These are phyloP conservation scores for Phytophthora sojae DNA, from an alignment of 352 stramenopile genomes.

Conservation along the genomic window DNA sequence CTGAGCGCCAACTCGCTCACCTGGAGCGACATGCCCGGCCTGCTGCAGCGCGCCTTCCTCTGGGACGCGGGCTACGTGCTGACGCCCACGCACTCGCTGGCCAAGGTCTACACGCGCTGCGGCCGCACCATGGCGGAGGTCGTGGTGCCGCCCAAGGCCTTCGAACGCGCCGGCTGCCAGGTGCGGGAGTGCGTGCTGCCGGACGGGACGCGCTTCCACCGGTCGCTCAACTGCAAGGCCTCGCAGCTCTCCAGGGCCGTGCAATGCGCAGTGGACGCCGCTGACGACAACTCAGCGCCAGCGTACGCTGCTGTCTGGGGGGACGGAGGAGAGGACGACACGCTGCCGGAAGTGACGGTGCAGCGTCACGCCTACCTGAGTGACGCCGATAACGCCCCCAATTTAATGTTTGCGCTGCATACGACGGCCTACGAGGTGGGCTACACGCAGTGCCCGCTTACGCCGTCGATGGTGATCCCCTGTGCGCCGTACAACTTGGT, in stretches of 20 bases:
- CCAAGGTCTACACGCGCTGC: conserved; percentile 69
- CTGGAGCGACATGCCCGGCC: conserved; percentile 58
- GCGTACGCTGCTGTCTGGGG: conserved; percentile 65
- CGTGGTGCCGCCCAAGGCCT: conserved; percentile 62
- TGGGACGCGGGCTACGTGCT: conserved; percentile 77
- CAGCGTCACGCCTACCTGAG: conserved; percentile 56
- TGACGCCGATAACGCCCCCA: conserved; percentile 26
- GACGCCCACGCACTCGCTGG: conserved; percentile 38
- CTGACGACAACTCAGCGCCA: conserved; percentile 34
- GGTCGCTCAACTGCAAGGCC: conserved; percentile 53
- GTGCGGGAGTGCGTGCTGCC: conserved; percentile 28
- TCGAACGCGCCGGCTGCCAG: conserved; percentile 59
- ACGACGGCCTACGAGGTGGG: conserved; percentile 50
- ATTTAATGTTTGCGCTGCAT: conserved; percentile 71
- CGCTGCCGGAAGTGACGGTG: conserved; percentile 57
- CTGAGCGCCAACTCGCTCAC: conserved; percentile 47
- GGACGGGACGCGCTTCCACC: conserved; percentile 46
- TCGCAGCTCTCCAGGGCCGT: conserved; percentile 48
- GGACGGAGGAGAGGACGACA: conserved; percentile 59
- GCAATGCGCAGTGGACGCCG: conserved; percentile 63
- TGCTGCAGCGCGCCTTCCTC: conserved; percentile 71
- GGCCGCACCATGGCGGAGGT: conserved; percentile 75
- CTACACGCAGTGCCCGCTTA: conserved; percentile 56
- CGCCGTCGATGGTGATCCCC: conserved; percentile 66
- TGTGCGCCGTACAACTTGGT: conserved; percentile 56